phyloP scores from a whole-genome alignment of 225 moss, liverwort and hornwort species.

The Polytrichum formosum region DNA sequence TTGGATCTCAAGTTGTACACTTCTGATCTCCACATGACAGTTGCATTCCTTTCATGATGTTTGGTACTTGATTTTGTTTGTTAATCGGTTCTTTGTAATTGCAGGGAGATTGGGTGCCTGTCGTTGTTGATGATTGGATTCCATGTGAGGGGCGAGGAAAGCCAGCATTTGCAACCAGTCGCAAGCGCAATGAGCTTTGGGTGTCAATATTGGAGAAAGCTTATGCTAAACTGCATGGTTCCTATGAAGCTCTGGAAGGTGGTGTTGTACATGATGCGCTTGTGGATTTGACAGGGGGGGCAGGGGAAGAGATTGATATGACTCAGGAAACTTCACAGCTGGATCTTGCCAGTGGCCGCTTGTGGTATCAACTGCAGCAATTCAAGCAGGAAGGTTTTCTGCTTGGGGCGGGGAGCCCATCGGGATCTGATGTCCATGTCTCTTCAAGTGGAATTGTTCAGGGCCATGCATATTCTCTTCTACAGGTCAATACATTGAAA shows the following conservation, averaged over 20 bases:
- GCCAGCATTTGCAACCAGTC: slow-evolving; percentile 75
- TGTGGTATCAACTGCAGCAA: slow-evolving; percentile 60
- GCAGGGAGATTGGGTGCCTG: slow-evolving; percentile 77
- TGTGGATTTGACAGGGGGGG: slow-evolving; percentile 67
- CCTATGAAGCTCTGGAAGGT: slow-evolving; percentile 66
- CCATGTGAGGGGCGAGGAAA: slow-evolving; percentile 66
- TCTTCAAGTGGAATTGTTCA: slow-evolving; percentile 71
- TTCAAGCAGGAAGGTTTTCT: slow-evolving; percentile 74
- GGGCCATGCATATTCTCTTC: slow-evolving; percentile 60
- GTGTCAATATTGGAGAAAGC: slow-evolving; percentile 66
- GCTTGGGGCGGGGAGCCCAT: slow-evolving; percentile 66
- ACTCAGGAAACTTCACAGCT: slow-evolving; percentile 48
- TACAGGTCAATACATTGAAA: slow-evolving; percentile 34
- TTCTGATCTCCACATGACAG: too few species aligned
- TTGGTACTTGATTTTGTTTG: too few species aligned
- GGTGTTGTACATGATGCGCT: slow-evolving; percentile 71
- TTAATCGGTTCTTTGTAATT: not conserved
- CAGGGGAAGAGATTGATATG: slow-evolving; percentile 75
- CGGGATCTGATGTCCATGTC: slow-evolving; percentile 69
- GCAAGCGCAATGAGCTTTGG: slow-evolving; percentile 63
- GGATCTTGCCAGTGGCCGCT: slow-evolving; percentile 62
- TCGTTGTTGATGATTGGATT: slow-evolving; percentile 73
- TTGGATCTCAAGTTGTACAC: too few species aligned
- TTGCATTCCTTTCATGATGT: too few species aligned
- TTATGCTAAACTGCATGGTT: slow-evolving; percentile 67